Conservation (phyloP, 1,284 basidiomycete genomes). For the Neonothopanus nambi region DNA sequence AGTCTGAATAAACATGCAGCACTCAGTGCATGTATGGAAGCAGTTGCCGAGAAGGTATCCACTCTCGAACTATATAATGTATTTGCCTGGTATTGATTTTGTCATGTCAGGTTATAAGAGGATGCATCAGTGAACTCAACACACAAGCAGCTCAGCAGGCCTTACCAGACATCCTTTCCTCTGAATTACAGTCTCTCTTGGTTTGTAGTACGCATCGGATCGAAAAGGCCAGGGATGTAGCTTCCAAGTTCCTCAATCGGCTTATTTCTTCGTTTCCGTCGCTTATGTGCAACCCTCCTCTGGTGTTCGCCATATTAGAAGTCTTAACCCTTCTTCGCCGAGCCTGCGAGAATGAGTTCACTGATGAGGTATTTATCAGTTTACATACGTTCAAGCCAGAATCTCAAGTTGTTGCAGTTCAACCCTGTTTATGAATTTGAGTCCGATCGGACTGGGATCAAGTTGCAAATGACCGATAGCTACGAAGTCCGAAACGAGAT, state of each 20-base stretch:
- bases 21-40: constrained; percentile 78
- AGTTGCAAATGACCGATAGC: constrained; percentile 84
- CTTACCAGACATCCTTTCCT: constrained; percentile 70
- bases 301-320: constrained; percentile 91
- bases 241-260: constrained; percentile 81
- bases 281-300: constrained; percentile 86
- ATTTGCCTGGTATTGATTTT: constrained; percentile 10
- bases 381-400: background rate
- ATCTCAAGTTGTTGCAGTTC: constrained; percentile 52
- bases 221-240: constrained; percentile 78
- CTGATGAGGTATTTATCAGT: constrained; percentile 75
- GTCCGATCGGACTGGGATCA: constrained; percentile 77
- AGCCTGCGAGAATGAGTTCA: constrained; percentile 89
- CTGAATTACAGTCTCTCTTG: constrained; percentile 78
- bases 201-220: constrained; percentile 85
- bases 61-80: constrained; percentile 10
- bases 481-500: constrained; percentile 88
- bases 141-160: constrained; percentile 77
- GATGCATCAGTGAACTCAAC: constrained; percentile 71
- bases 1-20: constrained; percentile 75
- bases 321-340: constrained; percentile 87
- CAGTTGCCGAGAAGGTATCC: constrained; percentile 87
- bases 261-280: constrained; percentile 94
- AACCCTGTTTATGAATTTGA: constrained; percentile 84
- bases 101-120: constrained; percentile 67